Percentiles rank a stretch among this genome's conserved stretches.
phyloP scores from a whole-genome alignment of 176 grass and related monocot genomes.

The Calamus simplicifolius region DNA sequence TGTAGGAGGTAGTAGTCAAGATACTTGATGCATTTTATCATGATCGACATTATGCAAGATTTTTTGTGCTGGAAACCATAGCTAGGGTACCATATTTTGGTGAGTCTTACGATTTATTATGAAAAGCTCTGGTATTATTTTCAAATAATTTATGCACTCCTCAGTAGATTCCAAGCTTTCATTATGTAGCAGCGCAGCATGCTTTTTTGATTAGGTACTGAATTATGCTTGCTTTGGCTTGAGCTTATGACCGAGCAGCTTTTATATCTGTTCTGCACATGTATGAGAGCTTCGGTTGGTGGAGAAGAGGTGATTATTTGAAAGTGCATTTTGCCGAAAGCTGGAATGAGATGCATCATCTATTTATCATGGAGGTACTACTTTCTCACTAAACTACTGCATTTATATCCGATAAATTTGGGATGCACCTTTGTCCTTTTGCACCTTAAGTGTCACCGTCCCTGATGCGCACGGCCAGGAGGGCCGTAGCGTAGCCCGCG shows the following conservation, averaged over 20 bases:
- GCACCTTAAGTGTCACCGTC: too few species aligned
- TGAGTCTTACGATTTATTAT: conserved; percentile 24
- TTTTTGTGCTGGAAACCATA: conserved; percentile 85
- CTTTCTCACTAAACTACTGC: too few species aligned
- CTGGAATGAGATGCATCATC: conserved; percentile 93
- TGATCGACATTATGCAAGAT: conserved; percentile 80
- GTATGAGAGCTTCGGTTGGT: conserved; percentile 95
- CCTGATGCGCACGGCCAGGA: too few species aligned
- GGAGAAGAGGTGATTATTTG: conserved; percentile 71
- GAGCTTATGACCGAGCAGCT: conserved; percentile 25
- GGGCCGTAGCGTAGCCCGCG: too few species aligned
- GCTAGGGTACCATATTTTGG: conserved; percentile 91
- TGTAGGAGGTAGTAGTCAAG: conserved; percentile 54
- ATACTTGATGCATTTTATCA: conserved; percentile 50
- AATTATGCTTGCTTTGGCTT: too few species aligned
- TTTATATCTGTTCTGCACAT: conserved; percentile 98
- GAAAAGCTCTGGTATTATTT: too few species aligned
- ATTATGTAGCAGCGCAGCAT: too few species aligned
- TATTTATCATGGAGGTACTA: conserved; percentile 91
- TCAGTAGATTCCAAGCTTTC: too few species aligned
- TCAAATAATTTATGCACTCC: too few species aligned
- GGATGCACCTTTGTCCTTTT: too few species aligned
- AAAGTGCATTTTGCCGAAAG: conserved; percentile 97
- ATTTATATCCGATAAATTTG: too few species aligned
- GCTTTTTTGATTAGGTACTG: too few species aligned